Conservation (phyloP, 2,329 filamentous ascomycete genomes). For the Ophiostoma piceae region DNA sequence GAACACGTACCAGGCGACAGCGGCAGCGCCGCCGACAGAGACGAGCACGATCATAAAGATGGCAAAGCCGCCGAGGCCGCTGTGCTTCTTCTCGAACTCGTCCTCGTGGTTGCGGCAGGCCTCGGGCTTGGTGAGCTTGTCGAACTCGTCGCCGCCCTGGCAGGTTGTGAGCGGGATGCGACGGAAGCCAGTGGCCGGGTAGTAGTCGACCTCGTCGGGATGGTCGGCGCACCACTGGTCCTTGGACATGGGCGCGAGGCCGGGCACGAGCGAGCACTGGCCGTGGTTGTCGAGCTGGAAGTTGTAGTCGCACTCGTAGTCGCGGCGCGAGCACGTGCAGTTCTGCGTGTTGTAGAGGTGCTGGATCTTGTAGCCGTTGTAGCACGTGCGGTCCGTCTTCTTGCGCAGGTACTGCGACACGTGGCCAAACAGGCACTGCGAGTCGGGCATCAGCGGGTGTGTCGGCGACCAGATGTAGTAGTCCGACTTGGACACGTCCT, state of each 20-base stretch:
- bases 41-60: slow-evolving; percentile 73
- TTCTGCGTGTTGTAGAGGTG: slow-evolving; percentile 68
- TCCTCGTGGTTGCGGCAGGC: slow-evolving; percentile 75
- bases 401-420: slow-evolving; percentile 86
- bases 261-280: slow-evolving; percentile 68
- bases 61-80: slow-evolving; percentile 62
- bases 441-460: slow-evolving; percentile 65
- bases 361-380: slow-evolving; percentile 68
- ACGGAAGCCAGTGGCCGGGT: slow-evolving; percentile 80
- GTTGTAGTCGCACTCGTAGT: slow-evolving; percentile 98
- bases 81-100: slow-evolving; percentile 64
- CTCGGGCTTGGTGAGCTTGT: slow-evolving; percentile 57
- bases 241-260: slow-evolving; percentile 56
- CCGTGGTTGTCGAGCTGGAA: slow-evolving; percentile 74
- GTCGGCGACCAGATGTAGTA: slow-evolving; percentile 84
- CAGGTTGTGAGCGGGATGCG: slow-evolving; percentile 88
- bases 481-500: slow-evolving; percentile 52
- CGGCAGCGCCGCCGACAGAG: slow-evolving; percentile 65
- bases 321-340: slow-evolving; percentile 75
- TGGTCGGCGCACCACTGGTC: slow-evolving; percentile 52
- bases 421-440: slow-evolving; percentile 90
- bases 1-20: slow-evolving; percentile 78
- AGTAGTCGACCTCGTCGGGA: slow-evolving; percentile 69
- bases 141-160: slow-evolving; percentile 65
- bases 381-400: slow-evolving; percentile 71